phyloP scores from a whole-genome alignment of 257 asterid species.

The Solanum virginianum region DNA sequence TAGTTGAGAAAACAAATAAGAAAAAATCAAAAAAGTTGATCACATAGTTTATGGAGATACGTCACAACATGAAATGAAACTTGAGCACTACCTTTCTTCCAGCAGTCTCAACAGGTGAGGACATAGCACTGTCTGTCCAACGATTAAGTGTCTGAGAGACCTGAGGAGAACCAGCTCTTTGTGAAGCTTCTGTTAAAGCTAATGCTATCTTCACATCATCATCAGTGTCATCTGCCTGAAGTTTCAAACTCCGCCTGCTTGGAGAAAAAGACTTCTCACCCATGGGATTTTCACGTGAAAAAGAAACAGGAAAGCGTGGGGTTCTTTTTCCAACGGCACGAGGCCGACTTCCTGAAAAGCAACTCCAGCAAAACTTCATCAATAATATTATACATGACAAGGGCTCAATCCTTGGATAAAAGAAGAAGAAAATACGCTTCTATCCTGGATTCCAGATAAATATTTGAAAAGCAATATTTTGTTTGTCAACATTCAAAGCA shows the following conservation, averaged over 20 bases:
- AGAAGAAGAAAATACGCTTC: neutral
- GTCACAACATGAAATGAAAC: neutral
- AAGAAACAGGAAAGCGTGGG: constrained; percentile 71
- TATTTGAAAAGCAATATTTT: neutral
- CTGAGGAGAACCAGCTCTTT: constrained; percentile 88
- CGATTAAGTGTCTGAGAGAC: constrained; percentile 65
- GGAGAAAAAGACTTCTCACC: constrained; percentile 43
- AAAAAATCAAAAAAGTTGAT: neutral
- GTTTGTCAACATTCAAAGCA: neutral
- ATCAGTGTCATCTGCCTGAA: constrained; percentile 43
- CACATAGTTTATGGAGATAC: neutral
- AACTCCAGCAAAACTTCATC: constrained; percentile 12
- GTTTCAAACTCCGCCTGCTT: constrained; percentile 40
- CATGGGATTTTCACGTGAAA: constrained; percentile 29
- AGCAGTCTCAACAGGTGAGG: constrained; percentile 60
- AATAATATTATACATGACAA: constrained; percentile 2
- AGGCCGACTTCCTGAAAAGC: constrained; percentile 55
- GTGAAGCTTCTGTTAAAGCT: constrained; percentile 82
- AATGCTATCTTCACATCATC: constrained; percentile 72
- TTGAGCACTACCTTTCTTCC: constrained; percentile 48
- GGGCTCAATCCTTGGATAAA: constrained; percentile 5
- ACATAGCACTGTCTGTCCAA: constrained; percentile 57
- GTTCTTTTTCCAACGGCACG: constrained; percentile 91
- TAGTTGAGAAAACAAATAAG: neutral
- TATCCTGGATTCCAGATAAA: neutral